These are phyloP conservation scores for Wallemia ichthyophaga DNA, from an alignment of 1,284 basidiomycete species.

Conservation along the genomic window DNA sequence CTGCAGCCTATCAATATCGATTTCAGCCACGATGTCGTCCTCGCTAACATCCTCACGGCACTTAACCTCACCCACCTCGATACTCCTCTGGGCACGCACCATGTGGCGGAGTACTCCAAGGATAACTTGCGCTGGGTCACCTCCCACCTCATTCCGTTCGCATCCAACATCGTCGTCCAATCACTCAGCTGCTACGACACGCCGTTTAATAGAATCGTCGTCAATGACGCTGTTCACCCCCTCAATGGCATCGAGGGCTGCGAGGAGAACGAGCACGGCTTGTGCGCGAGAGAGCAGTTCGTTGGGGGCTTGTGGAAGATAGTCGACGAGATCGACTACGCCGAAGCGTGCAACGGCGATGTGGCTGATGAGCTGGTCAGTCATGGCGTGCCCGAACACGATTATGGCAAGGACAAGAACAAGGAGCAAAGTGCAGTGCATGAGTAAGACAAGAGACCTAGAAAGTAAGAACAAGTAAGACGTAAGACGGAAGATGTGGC, in stretches of 20 bases:
- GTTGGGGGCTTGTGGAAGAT: conserved; percentile 22
- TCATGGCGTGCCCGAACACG: too few species aligned
- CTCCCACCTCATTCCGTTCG: conserved; percentile 4
- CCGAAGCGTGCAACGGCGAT: neutral
- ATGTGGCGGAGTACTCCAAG: conserved; percentile 1
- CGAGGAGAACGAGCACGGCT: conserved; percentile 21
- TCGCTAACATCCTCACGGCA: conserved; percentile 5
- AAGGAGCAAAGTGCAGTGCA: too few species aligned
- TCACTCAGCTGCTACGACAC: conserved; percentile 6
- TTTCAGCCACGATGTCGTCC: conserved; percentile 11
- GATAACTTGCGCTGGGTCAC: conserved; percentile 3
- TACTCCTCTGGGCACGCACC: neutral
- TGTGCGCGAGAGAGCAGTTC: conserved; percentile 27
- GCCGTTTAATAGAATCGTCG: conserved; percentile 11
- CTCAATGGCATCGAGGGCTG: conserved; percentile 29
- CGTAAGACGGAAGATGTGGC: too few species aligned
- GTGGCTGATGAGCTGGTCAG: too few species aligned
- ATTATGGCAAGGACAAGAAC: too few species aligned
- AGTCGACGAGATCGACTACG: conserved; percentile 19
- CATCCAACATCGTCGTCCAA: conserved; percentile 4
- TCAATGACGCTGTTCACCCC: conserved; percentile 30
- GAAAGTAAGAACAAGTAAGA: too few species aligned
- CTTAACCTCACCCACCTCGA: conserved; percentile 6
- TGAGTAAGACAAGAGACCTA: too few species aligned
- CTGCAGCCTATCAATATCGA: conserved; percentile 56